Evolutionary conservation across 2,329 filamentous ascomycete species (phyloP).

Genomic region (Botrytis galanthina): DNA sequence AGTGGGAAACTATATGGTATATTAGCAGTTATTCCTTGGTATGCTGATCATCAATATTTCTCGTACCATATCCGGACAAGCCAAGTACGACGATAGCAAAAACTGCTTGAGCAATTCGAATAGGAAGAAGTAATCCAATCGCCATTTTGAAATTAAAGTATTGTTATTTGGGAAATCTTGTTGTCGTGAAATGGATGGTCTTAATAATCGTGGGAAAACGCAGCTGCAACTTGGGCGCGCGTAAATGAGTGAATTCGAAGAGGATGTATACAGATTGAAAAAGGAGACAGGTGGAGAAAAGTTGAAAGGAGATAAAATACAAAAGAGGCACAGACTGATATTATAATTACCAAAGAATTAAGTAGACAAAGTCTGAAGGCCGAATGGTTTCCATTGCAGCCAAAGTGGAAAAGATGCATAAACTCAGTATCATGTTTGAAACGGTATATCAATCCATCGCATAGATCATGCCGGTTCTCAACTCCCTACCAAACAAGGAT

Average conservation of each 20-base stretch:
- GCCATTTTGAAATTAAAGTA: slow-evolving; percentile 39
- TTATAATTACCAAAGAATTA: slow-evolving; percentile 10
- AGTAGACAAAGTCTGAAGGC: slow-evolving; percentile 18
- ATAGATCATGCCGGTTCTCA: slow-evolving; percentile 11
- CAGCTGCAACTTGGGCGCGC: slow-evolving; percentile 31
- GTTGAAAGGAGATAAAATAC: slow-evolving; percentile 3
- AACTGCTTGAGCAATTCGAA: slow-evolving; percentile 48
- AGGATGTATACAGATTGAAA: slow-evolving; percentile 13
- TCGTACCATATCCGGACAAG: slow-evolving; percentile 50
- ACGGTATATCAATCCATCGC: slow-evolving; percentile 19
- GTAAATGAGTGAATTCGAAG: slow-evolving; percentile 24
- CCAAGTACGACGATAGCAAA: slow-evolving; percentile 47
- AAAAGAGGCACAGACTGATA: slow-evolving; percentile 13
- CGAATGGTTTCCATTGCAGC: slow-evolving; percentile 13
- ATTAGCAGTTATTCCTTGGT: slow-evolving; percentile 26
- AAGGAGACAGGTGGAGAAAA: slow-evolving; percentile 17
- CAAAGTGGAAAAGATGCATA: slow-evolving; percentile 10
- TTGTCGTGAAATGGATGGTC: slow-evolving; percentile 16
- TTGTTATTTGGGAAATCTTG: not conserved
- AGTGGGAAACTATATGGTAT: slow-evolving; percentile 52
- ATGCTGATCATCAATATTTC: not conserved
- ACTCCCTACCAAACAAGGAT: slow-evolving; percentile 9
- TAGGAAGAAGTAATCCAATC: slow-evolving; percentile 43
- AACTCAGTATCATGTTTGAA: slow-evolving; percentile 19
- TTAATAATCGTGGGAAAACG: slow-evolving; percentile 14